Conservation (phyloP, 352 stramenopile genomes). For the Phytophthora europaea region DNA sequence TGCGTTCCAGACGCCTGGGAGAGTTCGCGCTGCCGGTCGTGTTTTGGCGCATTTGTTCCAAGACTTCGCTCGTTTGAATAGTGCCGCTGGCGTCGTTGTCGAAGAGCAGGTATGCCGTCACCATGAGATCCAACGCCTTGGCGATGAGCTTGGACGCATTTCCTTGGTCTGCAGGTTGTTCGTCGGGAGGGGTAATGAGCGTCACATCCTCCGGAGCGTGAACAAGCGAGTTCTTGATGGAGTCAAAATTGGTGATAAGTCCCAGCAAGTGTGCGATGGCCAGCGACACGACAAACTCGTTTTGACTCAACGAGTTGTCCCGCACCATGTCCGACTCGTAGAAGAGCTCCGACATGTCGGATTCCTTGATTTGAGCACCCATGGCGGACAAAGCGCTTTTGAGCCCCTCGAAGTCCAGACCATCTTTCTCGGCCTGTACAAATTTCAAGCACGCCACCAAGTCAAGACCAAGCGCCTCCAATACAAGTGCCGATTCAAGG, state of each 20-base stretch:
- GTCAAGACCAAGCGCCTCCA: constrained; percentile 15
- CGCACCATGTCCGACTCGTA: constrained; percentile 92
- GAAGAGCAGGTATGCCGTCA: constrained; percentile 88
- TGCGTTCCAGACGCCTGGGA: constrained; percentile 53
- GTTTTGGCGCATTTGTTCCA: constrained; percentile 72
- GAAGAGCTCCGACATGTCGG: constrained; percentile 83
- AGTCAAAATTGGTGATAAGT: constrained; percentile 81
- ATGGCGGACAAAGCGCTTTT: constrained; percentile 66
- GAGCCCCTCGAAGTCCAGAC: constrained; percentile 75
- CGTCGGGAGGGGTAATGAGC: constrained; percentile 31
- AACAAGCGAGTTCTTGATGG: constrained; percentile 43
- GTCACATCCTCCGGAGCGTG: constrained; percentile 53
- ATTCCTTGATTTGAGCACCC: constrained; percentile 74
- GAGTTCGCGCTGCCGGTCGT: constrained; percentile 37
- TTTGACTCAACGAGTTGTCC: constrained; percentile 86
- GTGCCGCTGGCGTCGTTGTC: constrained; percentile 86
- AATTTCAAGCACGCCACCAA: neutral
- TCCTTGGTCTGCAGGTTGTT: constrained; percentile 33
- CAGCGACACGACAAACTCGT: constrained; percentile 89
- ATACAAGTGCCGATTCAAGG: neutral
- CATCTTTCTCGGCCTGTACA: constrained; percentile 56
- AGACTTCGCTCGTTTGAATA: constrained; percentile 82
- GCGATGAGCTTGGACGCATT: constrained; percentile 62
- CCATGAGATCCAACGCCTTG: constrained; percentile 85
- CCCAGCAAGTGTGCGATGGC: constrained; percentile 87